Evolutionary conservation across 2,329 filamentous ascomycete species (phyloP).

Genomic region (Neofusicoccum parvum): DNA sequence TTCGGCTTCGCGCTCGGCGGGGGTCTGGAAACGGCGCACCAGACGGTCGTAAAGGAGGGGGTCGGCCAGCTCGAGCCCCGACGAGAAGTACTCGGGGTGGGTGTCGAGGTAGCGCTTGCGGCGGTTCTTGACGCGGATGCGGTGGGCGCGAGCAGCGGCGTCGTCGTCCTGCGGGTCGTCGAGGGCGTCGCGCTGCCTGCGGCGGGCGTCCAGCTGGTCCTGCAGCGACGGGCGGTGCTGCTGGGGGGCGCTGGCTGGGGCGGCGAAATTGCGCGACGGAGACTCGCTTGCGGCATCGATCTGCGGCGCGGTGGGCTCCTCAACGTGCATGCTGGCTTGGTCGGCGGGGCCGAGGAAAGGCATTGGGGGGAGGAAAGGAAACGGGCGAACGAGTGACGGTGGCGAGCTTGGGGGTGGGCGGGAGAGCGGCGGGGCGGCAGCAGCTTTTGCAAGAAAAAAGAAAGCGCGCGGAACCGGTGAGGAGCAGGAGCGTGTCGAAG

Average conservation of each 20-base stretch:
- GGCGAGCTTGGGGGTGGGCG: not conserved
- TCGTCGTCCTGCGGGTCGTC: constrained; percentile 18
- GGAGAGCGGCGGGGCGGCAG: not conserved
- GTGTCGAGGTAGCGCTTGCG: constrained; percentile 74
- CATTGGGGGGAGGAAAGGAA: constrained; percentile 13
- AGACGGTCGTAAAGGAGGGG: constrained; percentile 81
- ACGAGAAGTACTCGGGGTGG: constrained; percentile 71
- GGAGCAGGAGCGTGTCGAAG: constrained; percentile 10
- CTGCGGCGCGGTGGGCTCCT: constrained; percentile 14
- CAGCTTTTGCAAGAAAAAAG: constrained; percentile 12
- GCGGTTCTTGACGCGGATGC: constrained; percentile 70
- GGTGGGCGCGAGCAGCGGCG: constrained; percentile 28
- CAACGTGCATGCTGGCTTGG: constrained; percentile 7
- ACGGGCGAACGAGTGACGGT: constrained; percentile 5
- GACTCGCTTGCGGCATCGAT: constrained; percentile 33
- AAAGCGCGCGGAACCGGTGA: constrained; percentile 16
- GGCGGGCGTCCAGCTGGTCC: not conserved
- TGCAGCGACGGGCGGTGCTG: constrained; percentile 6
- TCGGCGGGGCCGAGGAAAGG: constrained; percentile 19
- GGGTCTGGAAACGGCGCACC: constrained; percentile 74
- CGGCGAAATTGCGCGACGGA: constrained; percentile 29
- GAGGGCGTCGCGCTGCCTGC: constrained; percentile 14
- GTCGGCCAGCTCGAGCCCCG: constrained; percentile 68
- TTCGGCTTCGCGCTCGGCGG: constrained; percentile 72
- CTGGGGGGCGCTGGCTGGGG: constrained; percentile 30